Percentiles rank a stretch among this genome's conserved stretches.
Evolutionary conservation across 805 yeast genomes (phyloP).

Genomic region (Myxozyma kluyveri): DNA sequence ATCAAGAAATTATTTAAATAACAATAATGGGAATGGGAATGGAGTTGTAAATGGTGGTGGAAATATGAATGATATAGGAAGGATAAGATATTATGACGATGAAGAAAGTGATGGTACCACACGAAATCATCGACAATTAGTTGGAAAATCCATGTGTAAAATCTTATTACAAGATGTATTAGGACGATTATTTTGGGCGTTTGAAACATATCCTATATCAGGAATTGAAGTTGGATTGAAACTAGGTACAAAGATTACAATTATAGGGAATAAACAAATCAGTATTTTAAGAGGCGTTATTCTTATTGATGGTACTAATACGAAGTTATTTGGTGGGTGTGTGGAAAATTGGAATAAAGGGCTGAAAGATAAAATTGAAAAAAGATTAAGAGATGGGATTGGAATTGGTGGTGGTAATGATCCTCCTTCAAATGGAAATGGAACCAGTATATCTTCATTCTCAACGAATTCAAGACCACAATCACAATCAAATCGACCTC

Average conservation of each 20-base stretch:
- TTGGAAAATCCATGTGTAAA: conserved; percentile 23
- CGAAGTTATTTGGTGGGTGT: conserved; percentile 19
- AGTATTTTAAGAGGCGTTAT: conserved; percentile 11
- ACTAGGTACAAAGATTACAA: conserved; percentile 17
- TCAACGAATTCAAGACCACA: neutral
- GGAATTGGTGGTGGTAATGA: neutral
- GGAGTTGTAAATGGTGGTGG: neutral
- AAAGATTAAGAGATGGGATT: neutral
- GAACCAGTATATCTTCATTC: neutral
- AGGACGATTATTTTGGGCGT: conserved; percentile 20
- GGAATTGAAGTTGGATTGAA: conserved; percentile 20
- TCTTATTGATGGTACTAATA: conserved; percentile 13
- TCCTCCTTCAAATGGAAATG: neutral
- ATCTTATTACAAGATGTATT: conserved; percentile 23
- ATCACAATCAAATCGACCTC: neutral
- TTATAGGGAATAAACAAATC: neutral
- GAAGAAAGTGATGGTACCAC: neutral
- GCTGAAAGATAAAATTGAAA: conserved; percentile 3
- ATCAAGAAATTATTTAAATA: no score
- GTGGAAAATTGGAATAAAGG: conserved; percentile 18
- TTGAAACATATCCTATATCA: conserved; percentile 16
- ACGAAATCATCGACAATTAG: conserved; percentile 1
- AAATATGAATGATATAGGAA: neutral
- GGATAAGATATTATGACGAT: no score
- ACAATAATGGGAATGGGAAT: neutral